Percentiles rank a stretch among this genome's conserved stretches.
Evolutionary conservation across 2,329 filamentous ascomycete genomes (phyloP).

Genomic region (Cladophialophora chaetospira): DNA sequence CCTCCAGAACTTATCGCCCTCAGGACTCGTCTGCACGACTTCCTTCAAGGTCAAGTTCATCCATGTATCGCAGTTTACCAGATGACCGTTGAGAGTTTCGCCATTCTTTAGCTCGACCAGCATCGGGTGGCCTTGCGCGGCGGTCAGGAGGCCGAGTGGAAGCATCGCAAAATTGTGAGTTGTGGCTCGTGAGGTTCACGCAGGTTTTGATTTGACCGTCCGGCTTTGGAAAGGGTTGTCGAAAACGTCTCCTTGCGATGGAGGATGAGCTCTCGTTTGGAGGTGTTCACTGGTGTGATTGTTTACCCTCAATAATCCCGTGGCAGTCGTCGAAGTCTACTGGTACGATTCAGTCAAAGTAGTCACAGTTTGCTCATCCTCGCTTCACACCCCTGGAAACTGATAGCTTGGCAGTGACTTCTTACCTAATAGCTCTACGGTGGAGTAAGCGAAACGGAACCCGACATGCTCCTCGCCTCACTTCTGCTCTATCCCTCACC

Average conservation of each 20-base stretch:
- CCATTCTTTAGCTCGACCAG: conserved; percentile 96
- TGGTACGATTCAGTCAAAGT: no score
- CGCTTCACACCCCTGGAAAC: no score
- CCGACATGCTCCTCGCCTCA: neutral
- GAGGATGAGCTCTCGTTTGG: no score
- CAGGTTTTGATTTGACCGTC: neutral
- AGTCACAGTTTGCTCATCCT: no score
- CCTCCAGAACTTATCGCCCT: conserved; percentile 90
- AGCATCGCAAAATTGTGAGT: conserved; percentile 46
- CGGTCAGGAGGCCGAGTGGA: conserved; percentile 79
- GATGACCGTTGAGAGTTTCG: conserved; percentile 93
- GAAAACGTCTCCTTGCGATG: no score
- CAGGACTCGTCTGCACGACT: conserved; percentile 92
- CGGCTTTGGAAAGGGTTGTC: neutral
- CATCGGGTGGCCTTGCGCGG: conserved; percentile 96
- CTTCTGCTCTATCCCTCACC: no score
- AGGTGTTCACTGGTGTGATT: no score
- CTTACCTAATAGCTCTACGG: neutral
- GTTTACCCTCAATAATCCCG: no score
- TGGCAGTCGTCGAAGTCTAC: no score
- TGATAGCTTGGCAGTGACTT: neutral
- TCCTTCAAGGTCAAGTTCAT: conserved; percentile 99
- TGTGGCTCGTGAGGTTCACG: neutral
- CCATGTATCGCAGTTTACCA: conserved; percentile 98
- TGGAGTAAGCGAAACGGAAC: no score